phyloP scores from a whole-genome alignment of 1,284 basidiomycete species.

The Acaromyces ingoldii region DNA sequence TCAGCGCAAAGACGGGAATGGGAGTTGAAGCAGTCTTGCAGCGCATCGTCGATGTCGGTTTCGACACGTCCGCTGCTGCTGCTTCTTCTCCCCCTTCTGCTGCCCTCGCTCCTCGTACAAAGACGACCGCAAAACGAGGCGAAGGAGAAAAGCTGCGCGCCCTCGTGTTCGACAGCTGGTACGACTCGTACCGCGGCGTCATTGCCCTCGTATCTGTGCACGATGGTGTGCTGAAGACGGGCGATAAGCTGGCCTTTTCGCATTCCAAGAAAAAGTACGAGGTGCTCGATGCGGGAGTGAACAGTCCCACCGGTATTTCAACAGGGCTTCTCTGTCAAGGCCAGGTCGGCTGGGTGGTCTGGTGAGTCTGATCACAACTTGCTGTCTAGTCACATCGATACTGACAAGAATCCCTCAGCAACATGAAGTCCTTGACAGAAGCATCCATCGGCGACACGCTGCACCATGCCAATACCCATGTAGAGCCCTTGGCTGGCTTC shows the following conservation, averaged over 20 bases:
- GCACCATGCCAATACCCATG: constrained; percentile 67
- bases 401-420: too few relatives aligned
- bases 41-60: constrained; percentile 65
- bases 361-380: too few relatives aligned
- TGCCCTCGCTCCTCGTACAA: too few relatives aligned
- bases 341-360: constrained; percentile 67
- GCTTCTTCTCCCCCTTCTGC: too few relatives aligned
- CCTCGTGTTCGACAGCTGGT: constrained; percentile 84
- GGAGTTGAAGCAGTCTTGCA: constrained; percentile 71
- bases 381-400: too few relatives aligned
- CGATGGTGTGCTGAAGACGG: constrained; percentile 59
- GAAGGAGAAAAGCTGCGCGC: constrained; percentile 61
- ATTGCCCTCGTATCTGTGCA: constrained; percentile 80
- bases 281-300: constrained; percentile 82
- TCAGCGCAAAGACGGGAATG: constrained; percentile 83
- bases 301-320: constrained; percentile 63
- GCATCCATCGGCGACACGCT: constrained; percentile 93
- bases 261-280: constrained; percentile 88
- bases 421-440: constrained; percentile 63
- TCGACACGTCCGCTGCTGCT: constrained; percentile 66
- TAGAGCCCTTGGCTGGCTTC: constrained; percentile 86
- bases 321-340: constrained; percentile 65
- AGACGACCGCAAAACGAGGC: constrained; percentile 42
- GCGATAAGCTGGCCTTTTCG: constrained; percentile 78
- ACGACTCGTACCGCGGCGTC: constrained; percentile 93